phyloP scores from a whole-genome alignment of 2,329 filamentous ascomycete species.

The Byssothecium circinans region DNA sequence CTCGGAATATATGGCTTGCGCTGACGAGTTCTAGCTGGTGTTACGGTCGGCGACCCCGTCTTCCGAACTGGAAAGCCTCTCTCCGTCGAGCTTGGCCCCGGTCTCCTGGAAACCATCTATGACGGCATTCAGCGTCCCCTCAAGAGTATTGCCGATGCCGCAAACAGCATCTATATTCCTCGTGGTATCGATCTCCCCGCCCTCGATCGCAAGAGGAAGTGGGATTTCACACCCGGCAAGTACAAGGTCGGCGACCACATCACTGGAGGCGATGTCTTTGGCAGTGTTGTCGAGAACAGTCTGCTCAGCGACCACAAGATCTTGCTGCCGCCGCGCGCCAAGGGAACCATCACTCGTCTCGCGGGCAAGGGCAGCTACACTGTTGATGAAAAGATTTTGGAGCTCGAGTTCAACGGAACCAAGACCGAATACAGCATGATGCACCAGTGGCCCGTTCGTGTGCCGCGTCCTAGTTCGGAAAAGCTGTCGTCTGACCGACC shows the following conservation, averaged over 20 bases:
- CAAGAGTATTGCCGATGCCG: conserved; percentile 74
- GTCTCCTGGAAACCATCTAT: conserved; percentile 98
- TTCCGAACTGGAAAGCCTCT: conserved; percentile 88
- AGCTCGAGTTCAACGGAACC: conserved; percentile 95
- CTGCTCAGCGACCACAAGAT: conserved; percentile 93
- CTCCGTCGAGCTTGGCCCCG: conserved; percentile 94
- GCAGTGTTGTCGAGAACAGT: conserved; percentile 92
- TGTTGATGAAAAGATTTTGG: conserved; percentile 89
- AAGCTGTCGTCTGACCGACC: conserved; percentile 87
- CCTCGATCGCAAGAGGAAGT: conserved; percentile 88
- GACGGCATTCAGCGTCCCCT: conserved; percentile 98
- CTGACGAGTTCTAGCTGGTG: conserved; percentile 67
- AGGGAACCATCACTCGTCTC: conserved; percentile 90
- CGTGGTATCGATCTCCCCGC: conserved; percentile 87
- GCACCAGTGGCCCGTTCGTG: conserved; percentile 98
- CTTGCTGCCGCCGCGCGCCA: conserved; percentile 82
- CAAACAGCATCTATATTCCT: conserved; percentile 95
- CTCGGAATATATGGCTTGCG: neutral
- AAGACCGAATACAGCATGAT: conserved; percentile 96
- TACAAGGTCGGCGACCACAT: conserved; percentile 97
- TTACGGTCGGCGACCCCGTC: conserved; percentile 94
- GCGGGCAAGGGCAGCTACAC: conserved; percentile 89
- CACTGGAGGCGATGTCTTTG: conserved; percentile 94
- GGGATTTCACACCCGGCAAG: conserved; percentile 85
- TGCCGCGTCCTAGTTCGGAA: conserved; percentile 87